Conservation (phyloP, 2,329 filamentous ascomycete genomes). For the Allantophomopsis cytisporea region DNA sequence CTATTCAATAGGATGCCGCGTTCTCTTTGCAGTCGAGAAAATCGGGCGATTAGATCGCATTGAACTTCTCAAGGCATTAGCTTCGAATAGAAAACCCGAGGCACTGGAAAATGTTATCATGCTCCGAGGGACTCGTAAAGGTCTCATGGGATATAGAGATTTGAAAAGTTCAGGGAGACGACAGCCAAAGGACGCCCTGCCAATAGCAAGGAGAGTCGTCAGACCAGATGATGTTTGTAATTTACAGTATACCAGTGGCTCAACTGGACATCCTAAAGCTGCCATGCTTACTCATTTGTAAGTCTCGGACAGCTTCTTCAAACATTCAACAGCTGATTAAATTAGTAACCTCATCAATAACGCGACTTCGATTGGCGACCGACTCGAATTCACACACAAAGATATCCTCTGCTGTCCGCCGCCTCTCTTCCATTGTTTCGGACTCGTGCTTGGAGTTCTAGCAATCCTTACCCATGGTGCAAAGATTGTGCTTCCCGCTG, state of each 20-base stretch:
- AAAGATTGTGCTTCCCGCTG: slow-evolving; percentile 63
- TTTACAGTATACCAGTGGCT: slow-evolving; percentile 64
- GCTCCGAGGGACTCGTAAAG: slow-evolving; percentile 36
- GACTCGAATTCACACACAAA: slow-evolving; percentile 40
- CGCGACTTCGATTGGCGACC: slow-evolving; percentile 8
- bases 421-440: slow-evolving; percentile 78
- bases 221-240: slow-evolving; percentile 57
- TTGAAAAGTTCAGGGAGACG: slow-evolving; percentile 37
- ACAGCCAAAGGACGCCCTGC: slow-evolving; percentile 34
- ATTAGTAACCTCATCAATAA: slow-evolving; percentile 14
- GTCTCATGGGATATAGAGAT: slow-evolving; percentile 45
- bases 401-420: slow-evolving; percentile 72
- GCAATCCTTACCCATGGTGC: slow-evolving; percentile 61
- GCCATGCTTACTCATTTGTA: slow-evolving; percentile 49
- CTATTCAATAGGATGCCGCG: slow-evolving; percentile 45
- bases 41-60: slow-evolving; percentile 55
- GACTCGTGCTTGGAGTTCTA: slow-evolving; percentile 63
- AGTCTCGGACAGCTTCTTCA: too few relatives aligned
- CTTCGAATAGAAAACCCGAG: slow-evolving; percentile 22
- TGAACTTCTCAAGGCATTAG: slow-evolving; percentile 40
- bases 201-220: slow-evolving; percentile 37
- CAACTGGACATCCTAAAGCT: slow-evolving; percentile 59
- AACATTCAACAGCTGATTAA: slow-evolving; percentile 33
- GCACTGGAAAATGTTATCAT: slow-evolving; percentile 40
- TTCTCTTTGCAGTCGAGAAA: slow-evolving; percentile 58